Base-by-base conservation (phyloP, 2,329 filamentous ascomycete genomes). In the Zasmidium angulare region DNA sequence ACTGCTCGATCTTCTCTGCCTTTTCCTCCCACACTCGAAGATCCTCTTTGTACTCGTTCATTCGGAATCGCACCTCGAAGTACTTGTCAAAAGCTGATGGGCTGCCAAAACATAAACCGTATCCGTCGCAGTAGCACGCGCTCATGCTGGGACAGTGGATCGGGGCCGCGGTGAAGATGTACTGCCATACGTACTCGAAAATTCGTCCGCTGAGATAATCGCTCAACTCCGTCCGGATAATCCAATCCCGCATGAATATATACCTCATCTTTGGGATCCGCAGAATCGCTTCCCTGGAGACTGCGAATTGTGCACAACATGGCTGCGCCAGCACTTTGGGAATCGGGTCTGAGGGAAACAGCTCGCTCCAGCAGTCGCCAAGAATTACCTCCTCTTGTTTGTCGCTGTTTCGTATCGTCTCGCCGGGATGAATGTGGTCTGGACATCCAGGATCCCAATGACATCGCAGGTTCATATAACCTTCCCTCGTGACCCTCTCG, bases 171-270 rank as follows among this genome's bases (percentile, higher is more conserved):
- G 83, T 82, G 68, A 87, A 88, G 14, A 87, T 78, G 59, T 81
- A 84, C 60, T 86, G 84, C 85, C 85, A 88, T 1, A 86, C 72
- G 67, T 87, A 87, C 69, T 88, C 85, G 76, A 84, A 87, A 17
- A 87, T 77, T 2, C 85, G 78, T 2, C 85, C 85, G 12, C 81
- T 82, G 20, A 86, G 75, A 46, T 79, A 79, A 66, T 87, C 84
- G 21, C 74, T 76, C 26, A 87, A 69, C 20, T 80, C 75, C 0
- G 84, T 86, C n/a, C 78, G 77, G 24, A 86, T 74, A 1, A 87
- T 72, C 85, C 85, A 88, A 65, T 86, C 81, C 23, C 85, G 79
- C 65, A 85, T 83, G 67, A 79, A 82, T 20, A 84, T 74, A 67
- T 83, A 87, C 49, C 81, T 78, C 22, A 78, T 76, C 53, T 79